These are phyloP conservation scores for Sarocladium oryzae DNA, from an alignment of 2,329 filamentous ascomycete species.

Conservation along the genomic window DNA sequence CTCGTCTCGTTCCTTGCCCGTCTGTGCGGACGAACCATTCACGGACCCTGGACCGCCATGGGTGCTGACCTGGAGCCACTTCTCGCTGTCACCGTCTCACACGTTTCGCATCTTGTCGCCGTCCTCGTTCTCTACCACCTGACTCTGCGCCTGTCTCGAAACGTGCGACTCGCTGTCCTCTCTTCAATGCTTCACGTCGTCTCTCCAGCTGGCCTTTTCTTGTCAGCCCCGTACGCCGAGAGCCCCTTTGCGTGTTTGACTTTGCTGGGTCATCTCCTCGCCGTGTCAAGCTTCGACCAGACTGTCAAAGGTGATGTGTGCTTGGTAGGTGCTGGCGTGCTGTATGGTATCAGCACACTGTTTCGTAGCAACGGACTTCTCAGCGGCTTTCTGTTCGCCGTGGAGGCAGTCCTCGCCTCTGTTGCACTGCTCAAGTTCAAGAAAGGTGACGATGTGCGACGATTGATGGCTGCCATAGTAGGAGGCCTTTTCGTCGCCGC, in stretches of 20 bases:
- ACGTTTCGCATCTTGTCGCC: conserved; percentile 69
- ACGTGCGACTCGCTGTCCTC: conserved; percentile 54
- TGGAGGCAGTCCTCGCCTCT: conserved; percentile 38
- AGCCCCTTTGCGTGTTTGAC: conserved; percentile 71
- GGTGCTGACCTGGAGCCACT: conserved; percentile 31
- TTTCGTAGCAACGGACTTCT: conserved; percentile 84
- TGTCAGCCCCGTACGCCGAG: conserved; percentile 82
- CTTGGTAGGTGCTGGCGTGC: conserved; percentile 55
- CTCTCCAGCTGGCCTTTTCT: conserved; percentile 82
- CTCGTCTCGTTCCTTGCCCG: conserved; percentile 22
- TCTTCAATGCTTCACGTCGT: conserved; percentile 72
- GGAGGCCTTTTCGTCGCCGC: conserved; percentile 62
- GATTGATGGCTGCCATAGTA: conserved; percentile 43
- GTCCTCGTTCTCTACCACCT: conserved; percentile 66
- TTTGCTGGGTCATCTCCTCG: conserved; percentile 66
- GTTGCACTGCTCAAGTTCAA: conserved; percentile 32
- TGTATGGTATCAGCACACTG: conserved; percentile 66
- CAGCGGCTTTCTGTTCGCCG: conserved; percentile 69
- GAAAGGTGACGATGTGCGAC: background rate
- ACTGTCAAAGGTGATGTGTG: conserved; percentile 35
- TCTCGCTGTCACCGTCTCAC: conserved; percentile 61
- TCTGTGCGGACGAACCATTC: background rate
- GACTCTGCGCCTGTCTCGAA: conserved; percentile 41
- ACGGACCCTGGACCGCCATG: conserved; percentile 17
- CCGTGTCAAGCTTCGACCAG: conserved; percentile 40